These are phyloP conservation scores for Lentinus brumalis DNA, from an alignment of 768 basidiomycete genomes.

Conservation along the genomic window DNA sequence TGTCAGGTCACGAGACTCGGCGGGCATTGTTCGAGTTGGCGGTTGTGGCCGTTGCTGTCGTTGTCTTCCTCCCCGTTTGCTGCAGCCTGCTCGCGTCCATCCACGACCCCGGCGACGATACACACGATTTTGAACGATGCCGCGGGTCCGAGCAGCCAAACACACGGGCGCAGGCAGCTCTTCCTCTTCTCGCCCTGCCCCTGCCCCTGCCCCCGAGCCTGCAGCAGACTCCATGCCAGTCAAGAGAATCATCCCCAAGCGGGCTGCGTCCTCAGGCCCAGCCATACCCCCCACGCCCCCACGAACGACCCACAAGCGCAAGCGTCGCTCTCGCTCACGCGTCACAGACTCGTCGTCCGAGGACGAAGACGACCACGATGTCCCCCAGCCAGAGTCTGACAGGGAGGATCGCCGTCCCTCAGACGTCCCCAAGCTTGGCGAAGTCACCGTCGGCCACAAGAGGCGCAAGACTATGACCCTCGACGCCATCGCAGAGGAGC, in stretches of 20 bases:
- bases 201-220: constrained; percentile 3
- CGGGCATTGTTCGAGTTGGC: not conserved
- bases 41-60: too few relatives aligned
- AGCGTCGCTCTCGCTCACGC: constrained; percentile 35
- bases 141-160: constrained; percentile 16
- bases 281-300: constrained; percentile 22
- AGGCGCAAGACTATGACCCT: constrained; percentile 26
- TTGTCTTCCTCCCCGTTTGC: not conserved
- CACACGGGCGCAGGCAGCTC: constrained; percentile 11
- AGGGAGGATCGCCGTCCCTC: constrained; percentile 23
- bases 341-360: constrained; percentile 47
- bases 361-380: constrained; percentile 26
- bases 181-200: constrained; percentile 5
- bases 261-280: constrained; percentile 15
- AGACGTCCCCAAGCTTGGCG: constrained; percentile 28
- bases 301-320: constrained; percentile 23
- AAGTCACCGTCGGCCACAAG: constrained; percentile 29
- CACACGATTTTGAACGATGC: constrained; percentile 6
- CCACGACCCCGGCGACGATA: not conserved
- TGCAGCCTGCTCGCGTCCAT: not conserved
- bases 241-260: constrained; percentile 11
- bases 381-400: constrained; percentile 34
- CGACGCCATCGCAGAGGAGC: constrained; percentile 31
- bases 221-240: constrained; percentile 9
- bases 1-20: not conserved